Conservation (phyloP, 805 yeast species). For the Candida maesae region DNA sequence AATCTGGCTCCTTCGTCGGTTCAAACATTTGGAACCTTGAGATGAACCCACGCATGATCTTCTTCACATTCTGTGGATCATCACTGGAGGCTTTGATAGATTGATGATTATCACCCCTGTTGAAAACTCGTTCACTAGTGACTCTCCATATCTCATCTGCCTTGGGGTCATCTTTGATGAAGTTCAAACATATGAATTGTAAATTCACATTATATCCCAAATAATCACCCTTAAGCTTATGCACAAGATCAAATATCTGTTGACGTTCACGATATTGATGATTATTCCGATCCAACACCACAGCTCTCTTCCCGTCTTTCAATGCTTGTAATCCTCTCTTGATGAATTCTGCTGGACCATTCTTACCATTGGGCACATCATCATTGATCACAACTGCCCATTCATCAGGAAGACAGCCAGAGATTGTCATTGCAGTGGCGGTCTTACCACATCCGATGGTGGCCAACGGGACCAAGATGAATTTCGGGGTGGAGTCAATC, state of each 20-base stretch:
- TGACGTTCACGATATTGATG: slow-evolving; percentile 66
- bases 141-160: slow-evolving; percentile 40
- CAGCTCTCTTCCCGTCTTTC: slow-evolving; percentile 38
- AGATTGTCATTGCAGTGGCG: slow-evolving; percentile 64
- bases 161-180: slow-evolving; percentile 41
- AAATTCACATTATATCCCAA: slow-evolving; percentile 42
- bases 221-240: slow-evolving; percentile 38
- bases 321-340: slow-evolving; percentile 41
- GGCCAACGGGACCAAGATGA: slow-evolving; percentile 75
- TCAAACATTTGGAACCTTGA: slow-evolving; percentile 62
- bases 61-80: slow-evolving; percentile 46
- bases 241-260: slow-evolving; percentile 55
- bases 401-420: slow-evolving; percentile 43
- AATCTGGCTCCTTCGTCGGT: slow-evolving; percentile 50
- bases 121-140: slow-evolving; percentile 55
- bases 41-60: slow-evolving; percentile 73
- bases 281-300: slow-evolving; percentile 81
- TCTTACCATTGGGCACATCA: slow-evolving; percentile 46
- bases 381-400: slow-evolving; percentile 87
- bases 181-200: slow-evolving; percentile 66
- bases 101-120: slow-evolving; percentile 87
- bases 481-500: slow-evolving; percentile 41
- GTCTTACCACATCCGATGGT: slow-evolving; percentile 96
- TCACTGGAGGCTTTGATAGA: slow-evolving; percentile 55
- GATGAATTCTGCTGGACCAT: slow-evolving; percentile 47